Conservation (phyloP, 768 basidiomycete genomes). For the Lactifluus hygrophoroides region DNA sequence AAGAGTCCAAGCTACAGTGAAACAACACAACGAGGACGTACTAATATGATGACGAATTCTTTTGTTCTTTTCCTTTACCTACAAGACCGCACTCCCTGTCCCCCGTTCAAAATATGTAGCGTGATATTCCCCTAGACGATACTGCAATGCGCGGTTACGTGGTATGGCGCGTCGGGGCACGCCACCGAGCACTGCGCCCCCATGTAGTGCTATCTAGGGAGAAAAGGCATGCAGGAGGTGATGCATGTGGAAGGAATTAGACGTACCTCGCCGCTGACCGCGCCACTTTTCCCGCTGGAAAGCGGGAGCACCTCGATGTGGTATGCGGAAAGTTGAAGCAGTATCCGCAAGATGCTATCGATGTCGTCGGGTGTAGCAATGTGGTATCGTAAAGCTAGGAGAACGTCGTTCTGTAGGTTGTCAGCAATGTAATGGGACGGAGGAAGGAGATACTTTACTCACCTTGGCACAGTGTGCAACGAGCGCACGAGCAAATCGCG, state of each 20-base stretch:
- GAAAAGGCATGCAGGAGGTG: not conserved
- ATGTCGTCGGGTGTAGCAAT: constrained; percentile 42
- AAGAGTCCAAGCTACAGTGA: too few relatives aligned
- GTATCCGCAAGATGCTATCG: constrained; percentile 49
- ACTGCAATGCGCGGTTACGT: constrained; percentile 55
- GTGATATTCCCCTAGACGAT: constrained; percentile 57
- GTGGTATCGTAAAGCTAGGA: constrained; percentile 60
- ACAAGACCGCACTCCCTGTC: constrained; percentile 57
- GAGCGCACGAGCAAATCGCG: constrained; percentile 52
- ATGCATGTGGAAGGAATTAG: not conserved
- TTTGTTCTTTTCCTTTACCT: constrained; percentile 3
- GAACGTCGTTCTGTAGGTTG: constrained; percentile 39
- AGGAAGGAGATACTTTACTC: not conserved
- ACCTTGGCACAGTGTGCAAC: constrained; percentile 50
- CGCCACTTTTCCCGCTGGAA: constrained; percentile 65
- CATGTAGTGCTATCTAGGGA: constrained; percentile 51
- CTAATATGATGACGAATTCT: not conserved
- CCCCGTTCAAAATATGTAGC: constrained; percentile 68
- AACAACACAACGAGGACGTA: not conserved
- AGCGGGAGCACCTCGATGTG: constrained; percentile 68
- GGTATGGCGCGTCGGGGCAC: constrained; percentile 35
- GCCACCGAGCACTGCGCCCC: constrained; percentile 36
- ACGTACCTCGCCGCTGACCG: constrained; percentile 68
- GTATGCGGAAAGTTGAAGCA: constrained; percentile 56
- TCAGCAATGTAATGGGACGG: not conserved